Conservation (phyloP, 108 stramenopile species). For the Bacterosira constricta region DNA sequence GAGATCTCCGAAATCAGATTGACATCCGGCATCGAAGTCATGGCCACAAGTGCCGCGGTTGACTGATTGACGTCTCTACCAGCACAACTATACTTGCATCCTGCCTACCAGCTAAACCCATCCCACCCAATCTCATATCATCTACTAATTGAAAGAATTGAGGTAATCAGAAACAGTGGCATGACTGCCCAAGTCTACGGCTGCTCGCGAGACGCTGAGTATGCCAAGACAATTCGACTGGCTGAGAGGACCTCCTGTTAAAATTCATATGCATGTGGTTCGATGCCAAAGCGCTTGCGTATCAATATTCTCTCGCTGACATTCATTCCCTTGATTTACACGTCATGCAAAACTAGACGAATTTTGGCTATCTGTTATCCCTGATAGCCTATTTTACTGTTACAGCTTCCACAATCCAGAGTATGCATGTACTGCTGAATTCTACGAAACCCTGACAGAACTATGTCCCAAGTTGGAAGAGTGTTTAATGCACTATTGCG, state of each 20-base stretch:
- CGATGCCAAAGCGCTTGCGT: background rate
- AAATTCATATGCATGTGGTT: background rate
- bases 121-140: no score
- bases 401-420: constrained; percentile 80
- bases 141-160: no score
- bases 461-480: constrained; percentile 84
- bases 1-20: no score
- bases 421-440: constrained; percentile 49
- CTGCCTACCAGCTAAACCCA: no score
- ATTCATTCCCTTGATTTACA: background rate
- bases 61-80: no score
- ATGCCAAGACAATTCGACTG: constrained; percentile 25
- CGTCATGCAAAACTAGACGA: constrained; percentile 49
- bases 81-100: no score
- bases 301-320: background rate
- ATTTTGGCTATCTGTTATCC: constrained; percentile 75
- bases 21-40: no score
- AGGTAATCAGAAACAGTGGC: constrained; percentile 10
- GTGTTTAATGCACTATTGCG: constrained; percentile 76
- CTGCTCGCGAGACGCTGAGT: constrained; percentile 38
- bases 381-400: constrained; percentile 87
- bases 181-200: constrained; percentile 42
- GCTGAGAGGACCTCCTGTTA: constrained; percentile 16
- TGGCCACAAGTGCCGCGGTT: no score
- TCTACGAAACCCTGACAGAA: constrained; percentile 79